Evolutionary conservation across 495 filamentous ascomycete genomes (phyloP), one percentile per base, ranked within the genome.

Genomic region (Penicillium turbatum): DNA sequence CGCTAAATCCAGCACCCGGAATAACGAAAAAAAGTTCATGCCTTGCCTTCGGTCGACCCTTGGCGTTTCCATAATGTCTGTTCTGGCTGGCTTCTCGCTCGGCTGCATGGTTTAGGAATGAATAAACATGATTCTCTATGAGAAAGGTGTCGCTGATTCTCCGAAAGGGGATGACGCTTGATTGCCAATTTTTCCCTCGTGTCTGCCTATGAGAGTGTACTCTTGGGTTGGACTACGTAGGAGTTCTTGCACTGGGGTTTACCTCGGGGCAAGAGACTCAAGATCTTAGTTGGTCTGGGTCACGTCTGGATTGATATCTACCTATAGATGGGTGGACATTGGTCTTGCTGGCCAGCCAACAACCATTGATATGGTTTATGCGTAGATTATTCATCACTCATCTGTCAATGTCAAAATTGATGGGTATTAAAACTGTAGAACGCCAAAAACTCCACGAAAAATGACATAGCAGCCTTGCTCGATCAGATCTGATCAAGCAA

Each of bases 141-240:
- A 72, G 75, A 72, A 78, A 92, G 89, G 90, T 93, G 89, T 95
- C 90, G 88, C 88, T 67, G 86, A 92, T 80, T 90, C 85, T 80
- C 73, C 69, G 67, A 57, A 42, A 63, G 76, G 75, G 70, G 87
- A 88, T 82, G 82, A 93, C 62, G 88, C 88, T 95, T 89, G 90
- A 95, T 88, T 83, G 90, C 90, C 90, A 93, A 83, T 76, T 72
- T 69, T 64, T 58, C 53, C 71, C 60, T 65, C 76, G 69, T 72
- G 54, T 50, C 50, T 68, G 60, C 55, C 50, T 61, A 42, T 21
- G 36, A 53, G 41, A 55, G 41, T 36, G 19, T 39, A 12, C 34
- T 17, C 42, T 46, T 30, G 24, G 56, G 52, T 51, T 38, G 10
- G 54, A 52, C 47, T 55, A 54, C 61, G 63, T 66, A 66, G 61